Evolutionary conservation across 2,329 filamentous ascomycete genomes (phyloP).

Genomic region (Trichoderma breve): DNA sequence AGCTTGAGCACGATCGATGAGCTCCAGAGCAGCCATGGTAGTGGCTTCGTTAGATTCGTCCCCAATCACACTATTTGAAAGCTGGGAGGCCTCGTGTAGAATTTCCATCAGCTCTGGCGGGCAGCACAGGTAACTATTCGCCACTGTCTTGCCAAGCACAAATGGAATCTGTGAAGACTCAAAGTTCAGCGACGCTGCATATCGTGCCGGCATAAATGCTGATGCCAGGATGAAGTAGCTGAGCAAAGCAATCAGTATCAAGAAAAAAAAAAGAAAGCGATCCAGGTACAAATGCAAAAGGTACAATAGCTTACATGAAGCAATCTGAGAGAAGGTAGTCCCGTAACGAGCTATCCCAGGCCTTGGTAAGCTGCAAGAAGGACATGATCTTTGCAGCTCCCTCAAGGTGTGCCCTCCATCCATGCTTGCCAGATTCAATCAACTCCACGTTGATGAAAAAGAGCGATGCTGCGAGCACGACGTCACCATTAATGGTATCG

Average conservation of each 20-base stretch:
- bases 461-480: conserved; percentile 46
- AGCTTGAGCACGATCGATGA: conserved; percentile 39
- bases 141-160: conserved; percentile 41
- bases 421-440: conserved; percentile 48
- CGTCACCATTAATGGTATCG: conserved; percentile 38
- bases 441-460: conserved; percentile 52
- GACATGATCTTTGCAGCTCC: conserved; percentile 46
- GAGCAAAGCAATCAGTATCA: not conserved
- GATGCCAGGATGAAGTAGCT: conserved; percentile 48
- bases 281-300: too few relatives aligned
- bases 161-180: conserved; percentile 37
- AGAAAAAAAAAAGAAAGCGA: not conserved
- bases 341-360: conserved; percentile 37
- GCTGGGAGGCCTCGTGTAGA: conserved; percentile 41
- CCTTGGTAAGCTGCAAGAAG: conserved; percentile 36
- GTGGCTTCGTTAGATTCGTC: conserved; percentile 31
- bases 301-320: conserved; percentile 38
- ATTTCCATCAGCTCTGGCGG: conserved; percentile 45
- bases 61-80: conserved; percentile 35
- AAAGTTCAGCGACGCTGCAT: conserved; percentile 35
- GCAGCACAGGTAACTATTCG: conserved; percentile 48
- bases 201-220: conserved; percentile 39
- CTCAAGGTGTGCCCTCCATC: conserved; percentile 48
- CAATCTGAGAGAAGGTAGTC: conserved; percentile 50
- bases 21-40: conserved; percentile 32